A percentile compares a stretch with the other conserved stretches of the same genome.
phyloP scores from a whole-genome alignment of 352 stramenopile species.

The Blastocystis hominis region DNA sequence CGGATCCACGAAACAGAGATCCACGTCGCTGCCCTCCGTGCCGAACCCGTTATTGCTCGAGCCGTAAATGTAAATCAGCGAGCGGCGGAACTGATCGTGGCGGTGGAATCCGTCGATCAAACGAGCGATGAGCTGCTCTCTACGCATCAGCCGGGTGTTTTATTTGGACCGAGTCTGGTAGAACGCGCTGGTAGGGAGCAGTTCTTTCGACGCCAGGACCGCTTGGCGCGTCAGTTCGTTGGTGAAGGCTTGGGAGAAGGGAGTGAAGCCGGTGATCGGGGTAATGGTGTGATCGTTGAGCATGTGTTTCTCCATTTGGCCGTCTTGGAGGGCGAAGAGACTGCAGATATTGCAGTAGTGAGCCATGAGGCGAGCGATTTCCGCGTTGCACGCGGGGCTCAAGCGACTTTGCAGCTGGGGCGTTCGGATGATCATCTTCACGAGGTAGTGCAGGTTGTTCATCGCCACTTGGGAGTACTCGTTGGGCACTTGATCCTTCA shows the following conservation, averaged over 20 bases:
- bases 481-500: not conserved
- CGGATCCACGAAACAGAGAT: conserved; percentile 73
- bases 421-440: not conserved
- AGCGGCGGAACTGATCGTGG: not conserved
- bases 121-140: conserved; percentile 27
- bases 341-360: conserved; percentile 37
- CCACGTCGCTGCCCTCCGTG: conserved; percentile 77
- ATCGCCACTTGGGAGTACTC: not conserved
- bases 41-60: conserved; percentile 92
- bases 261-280: not conserved
- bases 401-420: not conserved
- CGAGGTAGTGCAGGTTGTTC: not conserved
- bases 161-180: not conserved
- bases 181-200: not conserved
- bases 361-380: not conserved
- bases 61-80: conserved; percentile 70
- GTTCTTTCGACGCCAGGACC: not conserved
- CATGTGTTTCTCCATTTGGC: not conserved
- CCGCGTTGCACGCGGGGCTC: not conserved
- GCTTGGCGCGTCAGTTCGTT: not conserved
- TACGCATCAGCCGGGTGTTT: not conserved
- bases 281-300: not conserved
- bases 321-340: not conserved
- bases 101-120: conserved; percentile 5
- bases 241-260: not conserved